Conservation (phyloP, 331 rosid species). For the Quercus tomentella region DNA sequence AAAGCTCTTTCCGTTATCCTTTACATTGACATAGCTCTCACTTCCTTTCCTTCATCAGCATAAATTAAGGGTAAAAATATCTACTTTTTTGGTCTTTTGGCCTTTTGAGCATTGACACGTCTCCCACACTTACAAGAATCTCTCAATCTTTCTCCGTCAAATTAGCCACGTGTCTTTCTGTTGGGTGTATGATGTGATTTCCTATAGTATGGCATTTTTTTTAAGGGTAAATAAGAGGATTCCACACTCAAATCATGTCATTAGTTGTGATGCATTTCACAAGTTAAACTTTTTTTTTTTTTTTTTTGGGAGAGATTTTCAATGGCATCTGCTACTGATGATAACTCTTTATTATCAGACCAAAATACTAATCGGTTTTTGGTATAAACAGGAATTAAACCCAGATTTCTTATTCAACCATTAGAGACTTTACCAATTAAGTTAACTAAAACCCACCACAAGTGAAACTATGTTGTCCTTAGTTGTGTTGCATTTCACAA, state of each 20-base stretch:
- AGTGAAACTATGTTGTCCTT: too few relatives aligned
- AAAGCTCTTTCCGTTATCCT: not conserved
- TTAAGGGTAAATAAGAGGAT: not conserved
- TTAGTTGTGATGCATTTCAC: too few relatives aligned
- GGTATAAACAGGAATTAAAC: accelerated
- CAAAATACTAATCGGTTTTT: accelerated
- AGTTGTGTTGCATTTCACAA: too few relatives aligned
- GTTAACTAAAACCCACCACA: too few relatives aligned
- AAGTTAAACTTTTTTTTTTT: too few relatives aligned
- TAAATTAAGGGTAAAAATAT: not conserved
- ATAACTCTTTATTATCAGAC: too few relatives aligned
- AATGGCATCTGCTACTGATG: accelerated
- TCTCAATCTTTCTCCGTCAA: not conserved
- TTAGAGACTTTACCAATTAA: too few relatives aligned
- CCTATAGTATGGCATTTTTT: not conserved
- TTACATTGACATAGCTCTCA: not conserved
- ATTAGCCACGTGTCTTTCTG: not conserved
- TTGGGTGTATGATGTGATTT: not conserved
- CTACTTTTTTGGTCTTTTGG: not conserved
- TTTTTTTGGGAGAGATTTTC: too few relatives aligned
- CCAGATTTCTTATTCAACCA: accelerated
- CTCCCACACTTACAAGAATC: not conserved
- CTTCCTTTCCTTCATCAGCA: slow-evolving; percentile 1
- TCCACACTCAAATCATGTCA: too few relatives aligned
- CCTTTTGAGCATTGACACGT: slow-evolving; percentile 13